Evolutionary conservation across 2,329 filamentous ascomycete species (phyloP).

Genomic region (Botrytis medusae): DNA sequence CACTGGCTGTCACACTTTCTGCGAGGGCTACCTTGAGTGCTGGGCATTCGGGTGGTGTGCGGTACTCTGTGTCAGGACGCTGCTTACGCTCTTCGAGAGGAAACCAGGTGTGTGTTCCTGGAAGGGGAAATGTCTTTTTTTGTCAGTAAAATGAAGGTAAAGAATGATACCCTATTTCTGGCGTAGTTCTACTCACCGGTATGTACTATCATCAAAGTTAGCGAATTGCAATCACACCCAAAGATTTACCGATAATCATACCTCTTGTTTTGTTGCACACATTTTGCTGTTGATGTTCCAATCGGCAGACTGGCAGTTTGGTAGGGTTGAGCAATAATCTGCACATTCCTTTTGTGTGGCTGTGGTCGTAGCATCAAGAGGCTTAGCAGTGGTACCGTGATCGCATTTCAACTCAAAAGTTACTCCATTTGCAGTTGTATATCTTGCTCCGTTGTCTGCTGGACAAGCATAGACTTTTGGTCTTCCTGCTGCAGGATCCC

Average conservation of each 20-base stretch:
- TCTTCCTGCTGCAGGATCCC: not conserved
- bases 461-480: slow-evolving; percentile 17
- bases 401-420: slow-evolving; percentile 11
- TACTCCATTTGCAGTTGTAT: slow-evolving; percentile 7
- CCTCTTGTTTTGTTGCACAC: slow-evolving; percentile 10
- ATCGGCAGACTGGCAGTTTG: not conserved
- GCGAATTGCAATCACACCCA: not conserved
- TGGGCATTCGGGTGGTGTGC: slow-evolving; percentile 4
- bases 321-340: not conserved
- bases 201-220: slow-evolving; percentile 17
- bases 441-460: slow-evolving; percentile 1
- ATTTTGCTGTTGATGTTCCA: not conserved
- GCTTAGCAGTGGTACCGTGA: not conserved
- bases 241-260: not conserved
- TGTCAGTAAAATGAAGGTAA: not conserved
- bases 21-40: not conserved
- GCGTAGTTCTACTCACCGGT: not conserved
- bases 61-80: not conserved
- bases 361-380: not conserved
- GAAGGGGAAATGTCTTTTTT: slow-evolving; percentile 1
- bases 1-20: slow-evolving; percentile 1
- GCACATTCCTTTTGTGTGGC: slow-evolving; percentile 4
- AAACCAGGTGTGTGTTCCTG: slow-evolving; percentile 18
- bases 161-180: not conserved
- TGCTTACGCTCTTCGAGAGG: slow-evolving; percentile 2